These are phyloP conservation scores for Cercospora berteroae DNA, from an alignment of 2,329 filamentous ascomycete genomes.

Conservation along the genomic window DNA sequence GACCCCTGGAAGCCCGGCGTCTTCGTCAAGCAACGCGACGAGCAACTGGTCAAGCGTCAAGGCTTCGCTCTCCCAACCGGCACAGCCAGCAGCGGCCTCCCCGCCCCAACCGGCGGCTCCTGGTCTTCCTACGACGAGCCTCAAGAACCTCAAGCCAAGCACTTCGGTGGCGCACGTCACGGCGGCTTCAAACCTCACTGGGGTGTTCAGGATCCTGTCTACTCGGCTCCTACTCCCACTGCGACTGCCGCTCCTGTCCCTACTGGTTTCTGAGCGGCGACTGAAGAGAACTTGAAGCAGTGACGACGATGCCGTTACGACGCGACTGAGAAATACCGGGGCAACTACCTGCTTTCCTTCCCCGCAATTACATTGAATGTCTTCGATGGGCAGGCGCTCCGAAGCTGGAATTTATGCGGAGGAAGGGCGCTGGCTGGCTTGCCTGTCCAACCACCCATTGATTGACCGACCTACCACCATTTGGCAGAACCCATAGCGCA, in stretches of 20 bases:
- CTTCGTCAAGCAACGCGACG: background rate
- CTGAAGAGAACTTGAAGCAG: background rate
- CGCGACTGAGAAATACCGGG: background rate
- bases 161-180: slow-evolving; percentile 13
- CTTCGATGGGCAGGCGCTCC: slow-evolving; percentile 8
- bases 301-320: background rate
- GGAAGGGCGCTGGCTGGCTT: background rate
- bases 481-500: background rate
- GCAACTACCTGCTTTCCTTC: background rate
- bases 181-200: slow-evolving; percentile 12
- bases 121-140: background rate
- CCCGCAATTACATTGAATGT: background rate
- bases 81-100: slow-evolving; percentile 1
- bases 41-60: slow-evolving; percentile 1
- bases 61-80: background rate
- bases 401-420: slow-evolving; percentile 1
- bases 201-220: background rate
- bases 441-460: background rate
- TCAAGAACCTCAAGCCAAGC: background rate
- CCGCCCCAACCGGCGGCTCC: slow-evolving; percentile 3
- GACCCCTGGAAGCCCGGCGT: background rate
- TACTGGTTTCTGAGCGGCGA: background rate
- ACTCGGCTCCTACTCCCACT: slow-evolving; percentile 8
- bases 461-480: background rate
- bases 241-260: background rate